phyloP scores from a whole-genome alignment of 1,284 basidiomycete species.

The Limonomyces culmigenus region DNA sequence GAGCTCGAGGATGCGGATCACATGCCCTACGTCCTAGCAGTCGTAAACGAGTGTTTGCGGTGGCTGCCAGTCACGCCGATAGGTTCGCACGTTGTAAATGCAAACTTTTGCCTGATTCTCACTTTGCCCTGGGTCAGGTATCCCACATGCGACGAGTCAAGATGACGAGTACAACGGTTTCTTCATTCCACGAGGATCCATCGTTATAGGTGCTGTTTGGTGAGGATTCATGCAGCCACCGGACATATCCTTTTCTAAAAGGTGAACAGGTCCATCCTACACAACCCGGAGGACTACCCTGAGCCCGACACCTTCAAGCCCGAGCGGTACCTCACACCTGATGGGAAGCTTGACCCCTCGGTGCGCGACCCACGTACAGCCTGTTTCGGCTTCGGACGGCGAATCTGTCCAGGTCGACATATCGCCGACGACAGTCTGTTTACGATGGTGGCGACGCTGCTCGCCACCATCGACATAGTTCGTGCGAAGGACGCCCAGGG shows the following conservation, averaged over 20 bases:
- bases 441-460: slow-evolving; percentile 8
- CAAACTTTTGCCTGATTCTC: neutral
- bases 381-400: slow-evolving; percentile 16
- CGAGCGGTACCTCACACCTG: slow-evolving; percentile 10
- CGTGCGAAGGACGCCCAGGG: slow-evolving; percentile 8
- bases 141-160: neutral
- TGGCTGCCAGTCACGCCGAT: slow-evolving; percentile 5
- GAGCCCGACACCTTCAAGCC: slow-evolving; percentile 8
- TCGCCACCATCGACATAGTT: slow-evolving; percentile 11
- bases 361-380: neutral
- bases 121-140: neutral
- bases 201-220: slow-evolving; percentile 7
- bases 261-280: too few species aligned
- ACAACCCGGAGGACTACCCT: too few species aligned
- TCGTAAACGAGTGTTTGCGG: slow-evolving; percentile 12
- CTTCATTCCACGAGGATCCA: slow-evolving; percentile 6
- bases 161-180: slow-evolving; percentile 5
- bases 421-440: slow-evolving; percentile 12
- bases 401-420: slow-evolving; percentile 9
- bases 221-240: neutral
- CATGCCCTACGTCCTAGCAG: slow-evolving; percentile 11
- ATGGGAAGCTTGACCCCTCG: slow-evolving; percentile 9
- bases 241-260: too few species aligned
- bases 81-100: neutral
- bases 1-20: slow-evolving; percentile 10